Conservation (phyloP, 2,329 filamentous ascomycete species). For the Hymenoscyphus albidus region DNA sequence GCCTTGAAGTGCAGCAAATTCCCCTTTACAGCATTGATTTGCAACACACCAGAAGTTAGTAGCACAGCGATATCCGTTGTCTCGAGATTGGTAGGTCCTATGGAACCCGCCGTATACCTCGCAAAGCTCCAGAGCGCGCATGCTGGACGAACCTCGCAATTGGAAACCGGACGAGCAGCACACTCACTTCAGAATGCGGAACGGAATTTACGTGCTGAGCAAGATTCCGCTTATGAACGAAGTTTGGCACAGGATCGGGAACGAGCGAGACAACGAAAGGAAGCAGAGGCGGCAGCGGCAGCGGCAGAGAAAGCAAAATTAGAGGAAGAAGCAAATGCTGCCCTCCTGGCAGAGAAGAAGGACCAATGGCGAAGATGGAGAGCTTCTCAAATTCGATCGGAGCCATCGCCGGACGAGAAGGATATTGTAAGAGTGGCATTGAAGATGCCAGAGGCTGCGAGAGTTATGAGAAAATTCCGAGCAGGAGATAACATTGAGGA, state of each 20-base stretch:
- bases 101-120: slow-evolving; percentile 66
- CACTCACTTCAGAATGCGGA: slow-evolving; percentile 61
- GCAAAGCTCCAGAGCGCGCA: slow-evolving; percentile 72
- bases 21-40: slow-evolving; percentile 81
- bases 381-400: slow-evolving; percentile 59
- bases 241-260: slow-evolving; percentile 86
- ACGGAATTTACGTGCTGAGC: slow-evolving; percentile 77
- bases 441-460: slow-evolving; percentile 60
- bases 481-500: slow-evolving; percentile 74
- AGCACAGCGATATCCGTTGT: slow-evolving; percentile 88
- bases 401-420: slow-evolving; percentile 62
- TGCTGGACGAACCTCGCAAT: slow-evolving; percentile 68
- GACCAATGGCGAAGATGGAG: slow-evolving; percentile 80
- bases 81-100: slow-evolving; percentile 70
- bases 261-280: slow-evolving; percentile 69
- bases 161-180: slow-evolving; percentile 70
- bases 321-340: slow-evolving; percentile 56
- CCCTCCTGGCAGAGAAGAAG: slow-evolving; percentile 46
- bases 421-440: slow-evolving; percentile 69
- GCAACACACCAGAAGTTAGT: slow-evolving; percentile 79
- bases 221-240: slow-evolving; percentile 90
- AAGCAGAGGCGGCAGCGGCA: slow-evolving; percentile 69
- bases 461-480: slow-evolving; percentile 73
- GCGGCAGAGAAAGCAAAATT: slow-evolving; percentile 61
- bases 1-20: slow-evolving; percentile 89